Base-by-base conservation (phyloP, 148 eudicot genomes). In the Nepenthes gracilis region DNA sequence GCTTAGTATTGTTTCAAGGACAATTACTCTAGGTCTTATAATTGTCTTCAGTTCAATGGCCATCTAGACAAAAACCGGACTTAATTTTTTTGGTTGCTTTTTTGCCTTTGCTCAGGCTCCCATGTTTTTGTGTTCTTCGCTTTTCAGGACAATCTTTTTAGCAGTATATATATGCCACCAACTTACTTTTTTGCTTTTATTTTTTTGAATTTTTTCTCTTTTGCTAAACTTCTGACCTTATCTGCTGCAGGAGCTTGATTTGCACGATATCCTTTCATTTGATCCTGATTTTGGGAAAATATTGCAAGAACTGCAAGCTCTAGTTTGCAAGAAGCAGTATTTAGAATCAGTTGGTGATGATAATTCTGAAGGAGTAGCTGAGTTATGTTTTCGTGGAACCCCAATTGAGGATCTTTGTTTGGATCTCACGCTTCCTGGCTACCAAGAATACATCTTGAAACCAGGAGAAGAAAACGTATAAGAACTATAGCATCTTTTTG, bases 351-450 rank as follows among this genome's bases (percentile, higher is more conserved):
- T 75, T n/a, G 90, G 89, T 34, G 78, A 83, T 59, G 86, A 76
- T 35, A 75, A 70, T 65, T 65, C 60, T 35, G 80, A 85, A 47
- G 72, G 74, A 33, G 70, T 81, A 48, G 75, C 75, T 36, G 85
- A 85, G 66, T 72, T 94, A 63, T 68, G 65, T 65, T 86, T 89
- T 55, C 87, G 81, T 55, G 99, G 95, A 65, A 74, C 87, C 55
- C 70, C 83, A 61, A 47, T 94, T 68, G 93, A 80, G 72, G 99
- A 94, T 75, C 85, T 94, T 35, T 86, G 86, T 83, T 80, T 94
- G 70, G 95, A 94, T 81, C 86, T 94, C 74, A 86, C 99, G 33
- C 78, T 94, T 48, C 97, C 99, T 62, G 99, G 99, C 35, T 81
- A 84, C 80, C 95, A 90, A 35, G 92, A 94, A 67, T 89, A 86